A percentile compares a stretch with the other conserved stretches of the same genome.
phyloP scores from a whole-genome alignment of 495 filamentous ascomycete species.

The Astrothelium macrocarpum region DNA sequence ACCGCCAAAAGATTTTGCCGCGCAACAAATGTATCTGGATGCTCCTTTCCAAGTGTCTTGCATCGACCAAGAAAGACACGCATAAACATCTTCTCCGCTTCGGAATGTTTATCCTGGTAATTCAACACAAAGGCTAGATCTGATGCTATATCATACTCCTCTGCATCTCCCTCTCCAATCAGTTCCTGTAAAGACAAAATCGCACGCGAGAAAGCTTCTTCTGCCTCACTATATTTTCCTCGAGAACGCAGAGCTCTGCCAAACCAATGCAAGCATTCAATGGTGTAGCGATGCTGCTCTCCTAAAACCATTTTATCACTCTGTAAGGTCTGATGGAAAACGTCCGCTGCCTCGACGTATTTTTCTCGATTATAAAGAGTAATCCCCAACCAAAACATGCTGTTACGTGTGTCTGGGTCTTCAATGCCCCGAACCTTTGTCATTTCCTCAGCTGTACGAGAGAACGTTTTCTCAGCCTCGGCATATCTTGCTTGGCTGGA shows the following conservation, averaged over 20 bases:
- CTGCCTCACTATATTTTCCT: not conserved
- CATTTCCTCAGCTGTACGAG: not conserved
- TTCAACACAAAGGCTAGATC: not conserved
- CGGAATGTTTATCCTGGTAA: not conserved
- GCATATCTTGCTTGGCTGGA: not conserved
- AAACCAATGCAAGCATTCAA: not conserved
- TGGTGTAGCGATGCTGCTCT: not conserved
- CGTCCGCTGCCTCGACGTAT: not conserved
- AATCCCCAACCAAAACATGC: not conserved
- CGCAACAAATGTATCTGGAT: not conserved
- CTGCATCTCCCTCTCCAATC: not conserved
- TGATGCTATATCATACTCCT: not conserved
- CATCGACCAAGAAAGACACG: not conserved
- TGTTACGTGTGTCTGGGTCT: not conserved
- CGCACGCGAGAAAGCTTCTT: not conserved
- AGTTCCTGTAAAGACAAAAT: not conserved
- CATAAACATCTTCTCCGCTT: slow-evolving; percentile 13
- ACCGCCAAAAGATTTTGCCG: not conserved
- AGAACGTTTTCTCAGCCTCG: not conserved
- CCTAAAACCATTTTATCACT: not conserved
- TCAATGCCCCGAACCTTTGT: not conserved
- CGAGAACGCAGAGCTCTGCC: not conserved
- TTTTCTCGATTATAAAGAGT: not conserved
- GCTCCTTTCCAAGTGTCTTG: not conserved
- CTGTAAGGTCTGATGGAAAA: not conserved